phyloP scores from a whole-genome alignment of 2,329 filamentous ascomycete species.

The Uncinocarpus reesii region DNA sequence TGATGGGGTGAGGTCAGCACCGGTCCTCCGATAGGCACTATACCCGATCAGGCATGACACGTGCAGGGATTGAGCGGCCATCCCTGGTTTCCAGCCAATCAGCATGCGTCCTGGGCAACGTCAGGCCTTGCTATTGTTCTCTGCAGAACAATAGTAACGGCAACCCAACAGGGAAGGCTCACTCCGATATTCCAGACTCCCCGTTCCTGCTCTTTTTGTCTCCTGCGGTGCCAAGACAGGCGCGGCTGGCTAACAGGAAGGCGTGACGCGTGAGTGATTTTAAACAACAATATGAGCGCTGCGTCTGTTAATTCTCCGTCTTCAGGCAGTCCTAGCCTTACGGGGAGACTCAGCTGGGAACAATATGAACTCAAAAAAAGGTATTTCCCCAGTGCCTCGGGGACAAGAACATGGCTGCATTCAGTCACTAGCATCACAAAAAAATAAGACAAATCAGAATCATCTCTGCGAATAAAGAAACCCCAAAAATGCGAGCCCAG shows the following conservation, averaged over 20 bases:
- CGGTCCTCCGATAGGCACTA: neutral
- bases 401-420: neutral
- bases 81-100: neutral
- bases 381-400: neutral
- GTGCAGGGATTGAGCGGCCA: neutral
- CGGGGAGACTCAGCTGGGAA: neutral
- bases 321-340: too few relatives aligned
- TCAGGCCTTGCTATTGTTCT: constrained; percentile 20
- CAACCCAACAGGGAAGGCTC: neutral
- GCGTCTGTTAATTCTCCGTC: neutral
- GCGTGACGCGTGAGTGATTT: too few relatives aligned
- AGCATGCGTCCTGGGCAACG: neutral
- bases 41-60: constrained; percentile 1
- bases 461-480: neutral
- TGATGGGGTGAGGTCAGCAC: neutral
- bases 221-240: neutral
- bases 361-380: constrained; percentile 5
- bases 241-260: too few relatives aligned
- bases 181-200: too few relatives aligned
- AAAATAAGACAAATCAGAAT: constrained; percentile 1
- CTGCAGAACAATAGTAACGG: constrained; percentile 17
- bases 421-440: neutral
- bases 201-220: too few relatives aligned
- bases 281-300: too few relatives aligned
- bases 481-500: neutral